Percentiles rank a stretch among this genome's conserved stretches.
phyloP scores from a whole-genome alignment of 164 flowering plant genomes.

The Vitis labrusca region DNA sequence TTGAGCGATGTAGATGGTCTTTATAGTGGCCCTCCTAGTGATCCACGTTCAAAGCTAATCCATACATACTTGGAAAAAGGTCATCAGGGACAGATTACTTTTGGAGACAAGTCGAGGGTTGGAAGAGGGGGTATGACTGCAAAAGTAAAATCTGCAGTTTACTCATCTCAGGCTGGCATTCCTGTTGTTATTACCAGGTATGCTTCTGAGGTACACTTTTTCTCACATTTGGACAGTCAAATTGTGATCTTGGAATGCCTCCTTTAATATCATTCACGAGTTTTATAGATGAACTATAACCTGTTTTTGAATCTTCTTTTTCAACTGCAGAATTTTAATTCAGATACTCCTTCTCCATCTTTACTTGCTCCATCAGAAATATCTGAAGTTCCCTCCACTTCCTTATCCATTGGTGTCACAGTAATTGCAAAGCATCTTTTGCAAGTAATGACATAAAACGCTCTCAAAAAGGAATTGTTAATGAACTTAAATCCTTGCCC shows the following conservation, averaged over 20 bases:
- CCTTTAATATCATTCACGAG: background rate
- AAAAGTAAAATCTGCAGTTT: constrained; percentile 95
- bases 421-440: too few relatives aligned
- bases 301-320: too few relatives aligned
- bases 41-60: constrained; percentile 79
- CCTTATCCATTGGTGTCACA: too few relatives aligned
- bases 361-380: too few relatives aligned
- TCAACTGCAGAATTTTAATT: too few relatives aligned
- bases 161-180: constrained; percentile 84
- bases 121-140: constrained; percentile 99
- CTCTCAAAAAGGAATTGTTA: too few relatives aligned
- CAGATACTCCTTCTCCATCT: too few relatives aligned
- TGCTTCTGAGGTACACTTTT: background rate
- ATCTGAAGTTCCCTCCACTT: too few relatives aligned
- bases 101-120: constrained; percentile 95
- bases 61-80: constrained; percentile 76
- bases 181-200: constrained; percentile 97
- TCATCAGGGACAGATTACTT: constrained; percentile 76
- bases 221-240: background rate
- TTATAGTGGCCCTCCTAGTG: constrained; percentile 93
- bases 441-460: too few relatives aligned
- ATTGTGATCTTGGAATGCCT: background rate
- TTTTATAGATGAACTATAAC: background rate
- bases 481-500: too few relatives aligned
- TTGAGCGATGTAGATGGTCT: constrained; percentile 98